Conservation (phyloP, 768 basidiomycete genomes). For the Mycena belliarum region DNA sequence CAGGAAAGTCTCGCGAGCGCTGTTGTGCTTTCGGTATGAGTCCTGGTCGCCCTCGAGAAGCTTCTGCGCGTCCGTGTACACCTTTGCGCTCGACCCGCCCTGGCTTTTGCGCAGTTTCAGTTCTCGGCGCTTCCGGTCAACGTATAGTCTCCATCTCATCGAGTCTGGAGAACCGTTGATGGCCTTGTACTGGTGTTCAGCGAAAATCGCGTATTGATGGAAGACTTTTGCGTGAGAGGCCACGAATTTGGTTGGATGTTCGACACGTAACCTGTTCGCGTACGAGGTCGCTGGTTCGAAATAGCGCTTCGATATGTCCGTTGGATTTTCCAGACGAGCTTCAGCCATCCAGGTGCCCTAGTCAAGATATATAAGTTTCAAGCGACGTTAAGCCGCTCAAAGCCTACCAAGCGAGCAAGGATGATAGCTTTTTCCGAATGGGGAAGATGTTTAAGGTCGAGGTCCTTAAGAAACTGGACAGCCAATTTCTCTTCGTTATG, state of each 20-base stretch:
- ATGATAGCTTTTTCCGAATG: slow-evolving; percentile 40
- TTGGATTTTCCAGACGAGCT: slow-evolving; percentile 79
- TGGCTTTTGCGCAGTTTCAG: slow-evolving; percentile 50
- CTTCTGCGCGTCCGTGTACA: slow-evolving; percentile 21
- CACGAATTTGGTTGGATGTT: slow-evolving; percentile 11
- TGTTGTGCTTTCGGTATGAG: slow-evolving; percentile 55
- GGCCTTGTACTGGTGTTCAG: slow-evolving; percentile 82
- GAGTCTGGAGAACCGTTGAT: slow-evolving; percentile 71
- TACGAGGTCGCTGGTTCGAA: slow-evolving; percentile 63
- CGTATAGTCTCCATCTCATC: slow-evolving; percentile 67
- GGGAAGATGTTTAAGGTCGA: slow-evolving; percentile 27
- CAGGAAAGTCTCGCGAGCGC: slow-evolving; percentile 62
- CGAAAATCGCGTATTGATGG: slow-evolving; percentile 84
- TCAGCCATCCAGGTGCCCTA: slow-evolving; percentile 92
- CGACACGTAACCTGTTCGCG: slow-evolving; percentile 25
- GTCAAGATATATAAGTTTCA: neutral
- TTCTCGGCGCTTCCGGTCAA: slow-evolving; percentile 72
- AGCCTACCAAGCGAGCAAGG: slow-evolving; percentile 65
- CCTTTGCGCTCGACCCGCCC: slow-evolving; percentile 13
- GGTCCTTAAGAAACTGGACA: slow-evolving; percentile 64
- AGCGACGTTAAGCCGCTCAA: neutral
- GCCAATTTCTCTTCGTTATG: slow-evolving; percentile 85
- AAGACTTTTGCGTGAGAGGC: slow-evolving; percentile 60
- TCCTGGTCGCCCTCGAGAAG: slow-evolving; percentile 48
- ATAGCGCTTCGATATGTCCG: slow-evolving; percentile 65